A percentile compares a stretch with the other conserved stretches of the same genome.
Conservation (phyloP, 1,284 basidiomycete species). For the Coriolopsis trogii region DNA sequence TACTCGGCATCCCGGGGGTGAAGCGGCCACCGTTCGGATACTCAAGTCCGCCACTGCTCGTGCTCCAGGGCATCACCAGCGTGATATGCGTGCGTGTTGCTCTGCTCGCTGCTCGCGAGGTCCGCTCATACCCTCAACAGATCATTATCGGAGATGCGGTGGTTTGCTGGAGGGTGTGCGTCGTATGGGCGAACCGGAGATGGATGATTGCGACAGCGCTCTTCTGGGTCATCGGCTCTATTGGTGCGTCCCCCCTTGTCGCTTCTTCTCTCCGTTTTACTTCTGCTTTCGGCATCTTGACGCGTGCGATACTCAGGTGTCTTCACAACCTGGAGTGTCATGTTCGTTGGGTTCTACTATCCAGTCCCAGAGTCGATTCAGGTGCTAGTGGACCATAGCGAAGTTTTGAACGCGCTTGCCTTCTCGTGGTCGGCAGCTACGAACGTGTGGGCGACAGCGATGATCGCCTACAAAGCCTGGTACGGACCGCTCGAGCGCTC, state of each 20-base stretch:
- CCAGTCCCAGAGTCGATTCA: constrained; percentile 1
- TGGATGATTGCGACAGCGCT: not conserved
- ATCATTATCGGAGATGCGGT: constrained; percentile 14
- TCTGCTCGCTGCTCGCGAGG: not conserved
- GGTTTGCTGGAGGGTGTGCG: constrained; percentile 11
- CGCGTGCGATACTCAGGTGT: not conserved
- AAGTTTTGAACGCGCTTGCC: constrained; percentile 7
- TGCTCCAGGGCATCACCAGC: constrained; percentile 11
- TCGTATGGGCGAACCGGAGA: constrained; percentile 5
- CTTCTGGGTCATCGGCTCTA: constrained; percentile 13
- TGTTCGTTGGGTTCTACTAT: constrained; percentile 15
- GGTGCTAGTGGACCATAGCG: constrained; percentile 1
- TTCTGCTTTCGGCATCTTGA: not conserved
- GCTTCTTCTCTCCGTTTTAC: not conserved
- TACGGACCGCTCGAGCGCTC: not conserved
- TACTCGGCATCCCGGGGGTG: not conserved
- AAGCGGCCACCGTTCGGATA: not conserved
- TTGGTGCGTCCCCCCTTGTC: constrained; percentile 1
- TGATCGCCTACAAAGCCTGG: constrained; percentile 12
- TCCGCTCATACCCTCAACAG: not conserved
- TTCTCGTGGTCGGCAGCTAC: constrained; percentile 15
- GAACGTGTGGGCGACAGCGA: constrained; percentile 13
- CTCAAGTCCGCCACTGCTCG: constrained; percentile 5
- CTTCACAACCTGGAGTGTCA: constrained; percentile 11
- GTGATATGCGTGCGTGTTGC: constrained; percentile 7